phyloP scores from a whole-genome alignment of 1,284 basidiomycete genomes.

The Fistulinella staudtii region DNA sequence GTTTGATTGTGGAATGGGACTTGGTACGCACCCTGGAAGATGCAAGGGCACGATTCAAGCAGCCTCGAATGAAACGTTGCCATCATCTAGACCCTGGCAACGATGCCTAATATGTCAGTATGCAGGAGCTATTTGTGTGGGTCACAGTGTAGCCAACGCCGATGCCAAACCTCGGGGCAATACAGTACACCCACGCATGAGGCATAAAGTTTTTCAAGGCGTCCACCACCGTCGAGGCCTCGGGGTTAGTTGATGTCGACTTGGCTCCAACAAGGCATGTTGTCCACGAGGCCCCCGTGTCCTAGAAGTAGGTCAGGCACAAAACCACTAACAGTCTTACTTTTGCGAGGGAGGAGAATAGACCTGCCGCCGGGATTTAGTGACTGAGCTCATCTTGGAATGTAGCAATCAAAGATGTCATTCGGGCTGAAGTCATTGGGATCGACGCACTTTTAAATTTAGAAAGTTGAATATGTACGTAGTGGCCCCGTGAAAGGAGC shows the following conservation, averaged over 20 bases:
- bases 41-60: too few relatives aligned
- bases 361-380: too few relatives aligned
- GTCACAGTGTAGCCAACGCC: too few relatives aligned
- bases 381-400: too few relatives aligned
- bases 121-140: too few relatives aligned
- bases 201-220: conserved; percentile 15
- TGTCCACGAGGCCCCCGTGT: conserved; percentile 11
- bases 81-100: not conserved
- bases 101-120: not conserved
- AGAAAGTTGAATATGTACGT: not conserved
- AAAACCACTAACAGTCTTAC: too few relatives aligned
- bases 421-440: not conserved
- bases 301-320: too few relatives aligned
- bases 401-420: not conserved
- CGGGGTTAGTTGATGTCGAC: not conserved
- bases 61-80: not conserved
- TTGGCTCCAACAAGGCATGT: conserved; percentile 11
- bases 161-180: not conserved
- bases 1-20: too few relatives aligned
- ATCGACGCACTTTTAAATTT: conserved; percentile 3
- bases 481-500: not conserved
- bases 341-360: too few relatives aligned
- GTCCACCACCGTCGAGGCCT: conserved; percentile 1
- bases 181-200: too few relatives aligned
- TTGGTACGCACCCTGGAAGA: too few relatives aligned